Percentiles rank a stretch among this genome's conserved stretches.
These are phyloP conservation scores for Neurospora africana DNA, from an alignment of 495 filamentous ascomycete species.

Conservation along the genomic window DNA sequence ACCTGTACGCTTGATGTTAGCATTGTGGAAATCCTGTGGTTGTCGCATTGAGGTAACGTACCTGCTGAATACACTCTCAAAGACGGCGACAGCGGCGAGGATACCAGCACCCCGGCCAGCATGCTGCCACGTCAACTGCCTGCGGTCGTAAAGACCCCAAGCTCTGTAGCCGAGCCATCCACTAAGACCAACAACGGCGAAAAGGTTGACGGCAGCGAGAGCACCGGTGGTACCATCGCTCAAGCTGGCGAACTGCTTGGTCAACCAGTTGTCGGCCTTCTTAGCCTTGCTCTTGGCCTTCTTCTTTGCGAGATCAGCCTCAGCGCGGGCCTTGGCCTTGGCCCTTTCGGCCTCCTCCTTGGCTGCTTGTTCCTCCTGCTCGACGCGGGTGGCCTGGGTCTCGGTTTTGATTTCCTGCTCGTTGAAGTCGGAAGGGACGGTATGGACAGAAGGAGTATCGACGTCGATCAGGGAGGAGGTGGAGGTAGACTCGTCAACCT, in stretches of 20 bases:
- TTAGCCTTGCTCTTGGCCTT: constrained; percentile 30
- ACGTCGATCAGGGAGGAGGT: constrained; percentile 62
- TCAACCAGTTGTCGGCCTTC: constrained; percentile 31
- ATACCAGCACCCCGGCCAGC: constrained; percentile 54
- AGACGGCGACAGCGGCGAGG: constrained; percentile 26
- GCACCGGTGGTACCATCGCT: constrained; percentile 26
- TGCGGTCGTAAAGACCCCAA: constrained; percentile 44
- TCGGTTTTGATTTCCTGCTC: constrained; percentile 57
- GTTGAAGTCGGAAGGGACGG: constrained; percentile 57
- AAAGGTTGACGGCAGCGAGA: constrained; percentile 27
- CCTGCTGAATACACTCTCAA: constrained; percentile 32
- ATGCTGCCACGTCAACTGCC: constrained; percentile 61
- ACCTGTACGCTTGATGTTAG: constrained; percentile 12
- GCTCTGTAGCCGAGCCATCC: constrained; percentile 37
- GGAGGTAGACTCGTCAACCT: constrained; percentile 46
- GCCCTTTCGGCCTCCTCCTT: constrained; percentile 21
- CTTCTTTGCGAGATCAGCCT: constrained; percentile 42
- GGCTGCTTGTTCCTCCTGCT: constrained; percentile 21
- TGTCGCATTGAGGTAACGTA: constrained; percentile 13
- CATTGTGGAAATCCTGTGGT: not conserved
- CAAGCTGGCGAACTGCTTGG: constrained; percentile 21
- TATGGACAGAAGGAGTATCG: constrained; percentile 58
- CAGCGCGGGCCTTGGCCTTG: constrained; percentile 30
- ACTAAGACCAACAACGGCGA: constrained; percentile 34
- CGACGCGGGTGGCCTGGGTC: constrained; percentile 58